These are phyloP conservation scores for Citrullus amarus DNA, from an alignment of 306 rosid species.

Conservation along the genomic window DNA sequence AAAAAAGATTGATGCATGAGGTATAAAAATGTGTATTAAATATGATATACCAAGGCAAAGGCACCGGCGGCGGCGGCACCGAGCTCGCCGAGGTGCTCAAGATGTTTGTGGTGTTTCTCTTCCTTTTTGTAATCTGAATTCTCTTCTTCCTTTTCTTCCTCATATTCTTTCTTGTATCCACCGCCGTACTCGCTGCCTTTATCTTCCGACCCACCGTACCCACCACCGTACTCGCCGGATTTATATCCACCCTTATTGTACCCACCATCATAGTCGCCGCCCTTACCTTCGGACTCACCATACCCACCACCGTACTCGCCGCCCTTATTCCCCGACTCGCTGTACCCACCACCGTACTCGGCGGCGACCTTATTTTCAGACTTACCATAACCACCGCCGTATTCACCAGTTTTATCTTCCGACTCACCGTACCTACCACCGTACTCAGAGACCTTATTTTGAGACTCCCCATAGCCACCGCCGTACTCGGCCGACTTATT, in stretches of 20 bases:
- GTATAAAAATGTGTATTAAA: background rate
- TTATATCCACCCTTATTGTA: background rate
- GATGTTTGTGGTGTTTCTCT: slow-evolving; percentile 58
- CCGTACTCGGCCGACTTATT: background rate
- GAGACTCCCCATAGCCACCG: background rate
- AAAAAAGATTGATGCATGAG: background rate
- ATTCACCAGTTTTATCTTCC: background rate
- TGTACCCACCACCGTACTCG: background rate
- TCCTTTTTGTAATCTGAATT: slow-evolving; percentile 14
- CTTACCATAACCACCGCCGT: background rate
- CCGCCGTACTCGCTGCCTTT: background rate
- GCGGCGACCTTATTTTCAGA: background rate
- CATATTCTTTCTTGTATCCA: background rate
- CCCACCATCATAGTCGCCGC: background rate
- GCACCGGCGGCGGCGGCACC: slow-evolving; percentile 42
- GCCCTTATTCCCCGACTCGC: background rate
- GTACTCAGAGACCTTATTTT: background rate
- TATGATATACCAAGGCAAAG: slow-evolving; percentile 43
- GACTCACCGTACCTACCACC: background rate
- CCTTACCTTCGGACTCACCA: background rate
- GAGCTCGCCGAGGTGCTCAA: slow-evolving; percentile 36
- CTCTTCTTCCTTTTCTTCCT: background rate
- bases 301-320: background rate
- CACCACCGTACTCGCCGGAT: background rate
- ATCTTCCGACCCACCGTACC: background rate